These are phyloP conservation scores for Hymenochaete sp. DNA, from an alignment of 1,284 basidiomycete species.

Conservation along the genomic window DNA sequence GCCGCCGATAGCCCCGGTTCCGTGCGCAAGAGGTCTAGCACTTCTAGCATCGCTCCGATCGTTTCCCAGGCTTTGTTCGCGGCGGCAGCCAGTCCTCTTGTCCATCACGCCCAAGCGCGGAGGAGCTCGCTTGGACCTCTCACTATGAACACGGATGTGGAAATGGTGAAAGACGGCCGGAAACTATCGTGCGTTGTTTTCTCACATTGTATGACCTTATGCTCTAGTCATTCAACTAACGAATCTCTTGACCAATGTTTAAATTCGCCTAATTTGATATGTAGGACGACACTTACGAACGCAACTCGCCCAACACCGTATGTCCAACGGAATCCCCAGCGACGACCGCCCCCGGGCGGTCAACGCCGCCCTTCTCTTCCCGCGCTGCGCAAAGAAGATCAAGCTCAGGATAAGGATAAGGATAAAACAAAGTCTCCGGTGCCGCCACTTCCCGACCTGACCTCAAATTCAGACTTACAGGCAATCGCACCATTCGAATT, in stretches of 20 bases:
- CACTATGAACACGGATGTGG: slow-evolving; percentile 8
- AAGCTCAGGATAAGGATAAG: too few species aligned
- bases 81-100: slow-evolving; percentile 7
- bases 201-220: not conserved
- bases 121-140: too few species aligned
- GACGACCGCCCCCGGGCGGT: slow-evolving; percentile 8
- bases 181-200: slow-evolving; percentile 13
- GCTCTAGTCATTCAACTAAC: too few species aligned
- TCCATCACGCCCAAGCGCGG: too few species aligned
- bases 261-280: not conserved
- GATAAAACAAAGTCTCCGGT: too few species aligned
- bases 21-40: slow-evolving; percentile 12
- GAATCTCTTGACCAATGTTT: not conserved
- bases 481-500: slow-evolving; percentile 4
- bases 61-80: slow-evolving; percentile 10
- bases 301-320: slow-evolving; percentile 17
- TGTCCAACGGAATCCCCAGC: slow-evolving; percentile 11
- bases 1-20: not conserved
- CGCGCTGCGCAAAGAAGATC: slow-evolving; percentile 12
- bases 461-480: not conserved
- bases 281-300: slow-evolving; percentile 17
- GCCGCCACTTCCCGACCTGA: not conserved
- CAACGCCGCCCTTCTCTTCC: slow-evolving; percentile 18
- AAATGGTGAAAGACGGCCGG: slow-evolving; percentile 12
- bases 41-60: slow-evolving; percentile 14